Evolutionary conservation across 208 protist species (phyloP).

Genomic region (Trypanosoma caninum): DNA sequence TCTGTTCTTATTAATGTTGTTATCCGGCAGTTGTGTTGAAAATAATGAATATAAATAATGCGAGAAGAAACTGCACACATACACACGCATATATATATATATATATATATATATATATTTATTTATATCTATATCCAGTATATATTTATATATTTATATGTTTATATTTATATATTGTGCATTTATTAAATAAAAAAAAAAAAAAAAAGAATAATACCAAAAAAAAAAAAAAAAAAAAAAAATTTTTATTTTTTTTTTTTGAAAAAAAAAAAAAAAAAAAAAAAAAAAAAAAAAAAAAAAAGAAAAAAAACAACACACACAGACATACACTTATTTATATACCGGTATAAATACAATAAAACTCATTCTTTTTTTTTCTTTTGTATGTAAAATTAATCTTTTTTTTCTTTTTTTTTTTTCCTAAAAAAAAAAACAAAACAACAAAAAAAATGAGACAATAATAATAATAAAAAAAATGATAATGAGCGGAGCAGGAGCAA

Average conservation of each 20-base stretch:
- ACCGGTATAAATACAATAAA: background rate
- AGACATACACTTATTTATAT: too few relatives aligned
- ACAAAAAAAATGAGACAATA: conserved; percentile 2
- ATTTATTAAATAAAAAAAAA: background rate
- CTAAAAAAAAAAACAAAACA: background rate
- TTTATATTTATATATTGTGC: background rate
- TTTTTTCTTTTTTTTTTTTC: background rate
- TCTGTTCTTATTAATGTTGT: too few relatives aligned
- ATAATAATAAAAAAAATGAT: conserved; percentile 10
- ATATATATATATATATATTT: background rate
- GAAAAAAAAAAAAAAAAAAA: conserved; percentile 2
- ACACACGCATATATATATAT: background rate
- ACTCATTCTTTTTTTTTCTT: background rate
- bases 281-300: conserved; percentile 3
- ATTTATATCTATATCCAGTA: too few relatives aligned
- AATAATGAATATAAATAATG: too few relatives aligned
- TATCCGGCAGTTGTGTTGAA: too few relatives aligned
- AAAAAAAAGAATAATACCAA: background rate
- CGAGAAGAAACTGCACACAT: too few relatives aligned
- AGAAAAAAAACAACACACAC: background rate
- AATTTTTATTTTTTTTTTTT: conserved; percentile 7
- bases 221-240: background rate
- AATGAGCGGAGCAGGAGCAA: background rate
- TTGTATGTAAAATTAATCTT: background rate
- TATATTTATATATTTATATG: too few relatives aligned